Conservation (phyloP, 2,329 filamentous ascomycete species). For the Nigrograna mackinnonii region DNA sequence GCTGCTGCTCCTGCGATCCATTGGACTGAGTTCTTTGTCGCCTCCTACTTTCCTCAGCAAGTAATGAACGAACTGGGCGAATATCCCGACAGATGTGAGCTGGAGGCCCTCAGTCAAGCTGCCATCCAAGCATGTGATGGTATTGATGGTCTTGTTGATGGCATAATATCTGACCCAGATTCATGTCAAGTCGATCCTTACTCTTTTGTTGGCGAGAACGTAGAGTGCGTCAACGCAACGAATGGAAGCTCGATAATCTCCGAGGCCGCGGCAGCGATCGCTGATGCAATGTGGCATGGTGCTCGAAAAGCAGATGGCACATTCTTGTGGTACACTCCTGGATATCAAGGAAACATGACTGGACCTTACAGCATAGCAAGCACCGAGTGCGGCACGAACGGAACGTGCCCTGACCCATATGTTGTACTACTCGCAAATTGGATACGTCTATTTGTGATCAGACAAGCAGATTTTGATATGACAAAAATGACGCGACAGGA, state of each 20-base stretch:
- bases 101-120: constrained; percentile 18
- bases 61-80: constrained; percentile 26
- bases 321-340: constrained; percentile 17
- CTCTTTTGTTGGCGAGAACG: constrained; percentile 11
- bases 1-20: constrained; percentile 32
- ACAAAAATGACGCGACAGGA: constrained; percentile 5
- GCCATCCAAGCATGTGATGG: constrained; percentile 23
- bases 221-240: constrained; percentile 5
- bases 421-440: constrained; percentile 1
- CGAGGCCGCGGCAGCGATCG: constrained; percentile 14
- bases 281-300: constrained; percentile 18
- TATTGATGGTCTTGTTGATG: constrained; percentile 35
- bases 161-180: constrained; percentile 21
- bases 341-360: constrained; percentile 13
- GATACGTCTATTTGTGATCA: constrained; percentile 14
- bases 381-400: constrained; percentile 12
- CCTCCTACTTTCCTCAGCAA: constrained; percentile 21
- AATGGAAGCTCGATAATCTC: constrained; percentile 5
- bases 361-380: constrained; percentile 7
- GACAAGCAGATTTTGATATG: constrained; percentile 5
- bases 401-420: constrained; percentile 5
- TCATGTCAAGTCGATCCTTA: constrained; percentile 24
- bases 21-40: constrained; percentile 14
- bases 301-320: constrained; percentile 12
- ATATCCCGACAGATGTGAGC: constrained; percentile 16